Percentiles rank a stretch among this genome's conserved stretches.
These are phyloP conservation scores for Fonsecaea monophora DNA, from an alignment of 2,329 filamentous ascomycete species.

Conservation along the genomic window DNA sequence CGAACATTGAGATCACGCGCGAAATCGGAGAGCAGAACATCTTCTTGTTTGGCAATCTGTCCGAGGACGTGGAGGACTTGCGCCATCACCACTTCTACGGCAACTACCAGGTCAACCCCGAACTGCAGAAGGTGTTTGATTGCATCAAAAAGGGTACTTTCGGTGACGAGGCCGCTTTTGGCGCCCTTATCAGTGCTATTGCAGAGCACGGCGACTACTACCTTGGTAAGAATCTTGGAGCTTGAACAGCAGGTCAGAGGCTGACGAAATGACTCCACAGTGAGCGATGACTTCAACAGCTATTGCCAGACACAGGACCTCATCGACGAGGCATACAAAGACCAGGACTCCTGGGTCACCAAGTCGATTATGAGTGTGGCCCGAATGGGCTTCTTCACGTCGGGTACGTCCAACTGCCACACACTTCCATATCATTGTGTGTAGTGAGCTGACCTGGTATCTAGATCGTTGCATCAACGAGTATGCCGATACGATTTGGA, in stretches of 20 bases:
- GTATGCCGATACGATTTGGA: conserved; percentile 98
- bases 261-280: conserved; percentile 45
- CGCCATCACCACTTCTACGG: conserved; percentile 89
- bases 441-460: conserved; percentile 11
- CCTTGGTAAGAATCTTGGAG: conserved; percentile 53
- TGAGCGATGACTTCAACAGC: conserved; percentile 95
- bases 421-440: neutral
- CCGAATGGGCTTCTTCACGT: conserved; percentile 97
- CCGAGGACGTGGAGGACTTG: conserved; percentile 95
- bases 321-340: conserved; percentile 88
- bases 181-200: conserved; percentile 82
- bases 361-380: conserved; percentile 89
- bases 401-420: conserved; percentile 43
- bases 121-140: conserved; percentile 81
- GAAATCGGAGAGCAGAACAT: conserved; percentile 97
- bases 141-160: conserved; percentile 81
- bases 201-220: conserved; percentile 96
- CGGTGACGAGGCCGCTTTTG: conserved; percentile 78
- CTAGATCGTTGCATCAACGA: conserved; percentile 89
- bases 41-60: conserved; percentile 95
- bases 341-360: conserved; percentile 89
- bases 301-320: conserved; percentile 90
- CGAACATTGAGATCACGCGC: conserved; percentile 97
- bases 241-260: neutral
- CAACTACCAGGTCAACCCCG: conserved; percentile 75